phyloP scores from a whole-genome alignment of 208 protist species.

The Trypanosoma avium region DNA sequence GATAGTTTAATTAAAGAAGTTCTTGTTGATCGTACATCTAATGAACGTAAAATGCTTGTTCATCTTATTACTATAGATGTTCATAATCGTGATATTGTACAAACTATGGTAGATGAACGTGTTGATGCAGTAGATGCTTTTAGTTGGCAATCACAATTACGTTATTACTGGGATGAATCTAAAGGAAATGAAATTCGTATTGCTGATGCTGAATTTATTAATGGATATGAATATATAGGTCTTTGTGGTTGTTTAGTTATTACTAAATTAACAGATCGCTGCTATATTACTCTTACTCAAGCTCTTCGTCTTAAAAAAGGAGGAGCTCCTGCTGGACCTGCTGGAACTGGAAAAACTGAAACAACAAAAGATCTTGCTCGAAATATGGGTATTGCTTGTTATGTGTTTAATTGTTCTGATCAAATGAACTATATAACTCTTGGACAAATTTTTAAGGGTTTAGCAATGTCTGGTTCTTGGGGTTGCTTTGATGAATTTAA shows the following conservation, averaged over 20 bases:
- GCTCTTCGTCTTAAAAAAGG: constrained; percentile 91
- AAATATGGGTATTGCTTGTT: constrained; percentile 94
- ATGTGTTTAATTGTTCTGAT: constrained; percentile 97
- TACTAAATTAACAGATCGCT: constrained; percentile 98
- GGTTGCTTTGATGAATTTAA: constrained; percentile 98
- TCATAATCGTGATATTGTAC: constrained; percentile 95
- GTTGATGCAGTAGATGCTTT: constrained; percentile 93
- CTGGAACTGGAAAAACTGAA: constrained; percentile 94
- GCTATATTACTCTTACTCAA: constrained; percentile 98
- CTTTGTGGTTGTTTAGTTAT: constrained; percentile 98
- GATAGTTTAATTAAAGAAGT: constrained; percentile 95
- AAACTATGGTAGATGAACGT: constrained; percentile 94
- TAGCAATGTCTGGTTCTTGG: constrained; percentile 96
- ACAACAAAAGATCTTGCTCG: constrained; percentile 95
- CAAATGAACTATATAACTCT: constrained; percentile 99
- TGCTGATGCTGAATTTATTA: constrained; percentile 96
- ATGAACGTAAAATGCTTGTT: constrained; percentile 97
- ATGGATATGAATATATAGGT: constrained; percentile 98
- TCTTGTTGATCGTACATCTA: constrained; percentile 87
- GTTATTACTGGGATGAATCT: constrained; percentile 95
- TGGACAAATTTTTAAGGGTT: constrained; percentile 97
- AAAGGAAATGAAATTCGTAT: constrained; percentile 96
- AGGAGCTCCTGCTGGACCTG: constrained; percentile 92
- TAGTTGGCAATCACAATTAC: constrained; percentile 98
- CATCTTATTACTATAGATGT: constrained; percentile 99